Evolutionary conservation across 2,329 filamentous ascomycete genomes (phyloP).

Genomic region (Zymoseptoria tritici): DNA sequence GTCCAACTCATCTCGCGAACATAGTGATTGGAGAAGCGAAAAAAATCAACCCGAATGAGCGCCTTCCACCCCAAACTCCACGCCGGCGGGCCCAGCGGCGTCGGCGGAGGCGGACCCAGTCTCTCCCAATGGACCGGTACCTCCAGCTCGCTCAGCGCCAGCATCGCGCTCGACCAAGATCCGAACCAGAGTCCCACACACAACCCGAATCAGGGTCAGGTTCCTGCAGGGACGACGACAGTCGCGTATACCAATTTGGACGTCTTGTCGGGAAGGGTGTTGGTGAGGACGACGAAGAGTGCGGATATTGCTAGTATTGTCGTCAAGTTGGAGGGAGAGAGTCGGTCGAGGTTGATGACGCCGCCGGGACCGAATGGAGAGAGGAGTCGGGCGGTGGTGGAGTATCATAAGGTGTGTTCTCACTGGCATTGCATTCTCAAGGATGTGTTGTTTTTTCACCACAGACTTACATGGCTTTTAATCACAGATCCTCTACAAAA

Average conservation of each 20-base stretch:
- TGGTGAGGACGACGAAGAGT: constrained; percentile 37
- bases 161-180: constrained; percentile 28
- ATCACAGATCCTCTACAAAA: constrained; percentile 66
- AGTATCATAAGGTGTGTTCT: constrained; percentile 44
- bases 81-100: not conserved
- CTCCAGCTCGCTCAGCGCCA: constrained; percentile 19
- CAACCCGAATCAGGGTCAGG: not conserved
- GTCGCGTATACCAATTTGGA: constrained; percentile 62
- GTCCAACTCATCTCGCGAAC: not conserved
- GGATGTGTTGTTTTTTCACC: too few species aligned
- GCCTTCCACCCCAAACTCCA: not conserved
- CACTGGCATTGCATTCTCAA: not conserved
- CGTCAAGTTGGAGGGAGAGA: constrained; percentile 78
- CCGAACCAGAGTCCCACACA: constrained; percentile 11
- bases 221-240: not conserved
- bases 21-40: not conserved
- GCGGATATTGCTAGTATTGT: constrained; percentile 51
- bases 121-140: constrained; percentile 10
- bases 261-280: constrained; percentile 53
- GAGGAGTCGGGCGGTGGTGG: constrained; percentile 41
- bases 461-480: not conserved
- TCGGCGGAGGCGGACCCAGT: constrained; percentile 2
- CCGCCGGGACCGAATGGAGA: constrained; percentile 35
- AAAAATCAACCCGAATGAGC: not conserved
- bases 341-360: constrained; percentile 56